These are phyloP conservation scores for Stephanocyclus meneghinianus DNA, from an alignment of 352 stramenopile species.

Conservation along the genomic window DNA sequence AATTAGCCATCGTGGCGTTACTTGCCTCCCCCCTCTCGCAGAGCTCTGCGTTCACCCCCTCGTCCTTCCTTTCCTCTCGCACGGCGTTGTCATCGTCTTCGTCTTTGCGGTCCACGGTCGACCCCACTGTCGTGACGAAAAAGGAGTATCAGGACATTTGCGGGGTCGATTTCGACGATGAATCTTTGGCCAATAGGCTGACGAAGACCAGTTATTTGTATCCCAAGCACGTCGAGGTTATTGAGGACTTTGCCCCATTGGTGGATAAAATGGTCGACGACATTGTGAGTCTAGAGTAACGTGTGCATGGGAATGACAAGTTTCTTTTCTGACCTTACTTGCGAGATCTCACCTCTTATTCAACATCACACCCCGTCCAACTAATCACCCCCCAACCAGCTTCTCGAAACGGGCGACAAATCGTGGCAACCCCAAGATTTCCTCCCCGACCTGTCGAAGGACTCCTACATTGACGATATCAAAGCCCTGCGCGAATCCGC, in stretches of 20 bases:
- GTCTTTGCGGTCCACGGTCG: conserved; percentile 43
- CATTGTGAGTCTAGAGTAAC: conserved; percentile 63
- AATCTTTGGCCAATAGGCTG: conserved; percentile 53
- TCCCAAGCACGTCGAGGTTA: conserved; percentile 82
- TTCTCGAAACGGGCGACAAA: conserved; percentile 81
- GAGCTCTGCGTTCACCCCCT: not conserved
- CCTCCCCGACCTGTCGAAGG: conserved; percentile 73
- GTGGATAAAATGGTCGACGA: conserved; percentile 74
- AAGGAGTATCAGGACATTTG: conserved; percentile 80
- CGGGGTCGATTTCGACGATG: conserved; percentile 65
- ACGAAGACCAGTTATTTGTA: conserved; percentile 72
- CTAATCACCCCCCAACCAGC: conserved; percentile 39
- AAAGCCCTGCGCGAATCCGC: conserved; percentile 73
- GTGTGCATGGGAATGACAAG: too few relatives aligned
- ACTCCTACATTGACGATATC: conserved; percentile 69
- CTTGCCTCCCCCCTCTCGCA: not conserved
- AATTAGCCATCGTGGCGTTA: not conserved
- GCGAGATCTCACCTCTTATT: not conserved
- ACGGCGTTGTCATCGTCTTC: not conserved
- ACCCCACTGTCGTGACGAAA: conserved; percentile 67
- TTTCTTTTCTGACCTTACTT: not conserved
- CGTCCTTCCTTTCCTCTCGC: not conserved
- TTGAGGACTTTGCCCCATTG: conserved; percentile 76
- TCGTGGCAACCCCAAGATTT: conserved; percentile 83
- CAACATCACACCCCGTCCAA: not conserved